Conservation (phyloP, 352 stramenopile species). For the Phytophthora kernoviae region DNA sequence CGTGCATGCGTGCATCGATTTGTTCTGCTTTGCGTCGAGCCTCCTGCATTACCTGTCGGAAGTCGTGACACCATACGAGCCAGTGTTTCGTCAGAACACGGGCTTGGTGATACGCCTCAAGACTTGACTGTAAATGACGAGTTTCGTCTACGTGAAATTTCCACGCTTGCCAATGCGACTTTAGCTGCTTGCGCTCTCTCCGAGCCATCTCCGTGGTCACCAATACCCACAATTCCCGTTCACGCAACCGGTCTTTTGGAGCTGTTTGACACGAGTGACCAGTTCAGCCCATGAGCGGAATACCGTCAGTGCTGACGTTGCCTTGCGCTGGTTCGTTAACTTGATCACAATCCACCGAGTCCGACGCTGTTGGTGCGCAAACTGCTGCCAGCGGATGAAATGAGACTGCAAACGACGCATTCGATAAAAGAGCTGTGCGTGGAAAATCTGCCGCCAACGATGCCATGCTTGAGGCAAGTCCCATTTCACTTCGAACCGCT, state of each 20-base stretch:
- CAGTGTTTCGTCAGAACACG: conserved; percentile 66
- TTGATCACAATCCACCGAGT: conserved; percentile 26
- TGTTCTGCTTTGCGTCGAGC: neutral
- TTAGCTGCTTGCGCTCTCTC: conserved; percentile 42
- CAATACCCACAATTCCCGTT: conserved; percentile 63
- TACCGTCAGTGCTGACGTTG: conserved; percentile 1
- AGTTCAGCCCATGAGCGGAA: conserved; percentile 48
- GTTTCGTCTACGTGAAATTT: conserved; percentile 38
- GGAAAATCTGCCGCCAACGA: conserved; percentile 63
- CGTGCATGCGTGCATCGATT: conserved; percentile 7
- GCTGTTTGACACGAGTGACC: conserved; percentile 45
- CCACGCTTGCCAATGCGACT: conserved; percentile 57
- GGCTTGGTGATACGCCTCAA: conserved; percentile 51
- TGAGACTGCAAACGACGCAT: conserved; percentile 42
- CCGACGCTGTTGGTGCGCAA: conserved; percentile 15
- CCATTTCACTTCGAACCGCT: conserved; percentile 55
- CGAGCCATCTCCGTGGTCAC: conserved; percentile 58
- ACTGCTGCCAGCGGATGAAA: conserved; percentile 42
- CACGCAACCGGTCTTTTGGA: conserved; percentile 54
- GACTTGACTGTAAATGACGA: conserved; percentile 47
- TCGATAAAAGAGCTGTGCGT: conserved; percentile 63
- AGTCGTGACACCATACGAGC: conserved; percentile 65
- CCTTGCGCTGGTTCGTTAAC: conserved; percentile 11
- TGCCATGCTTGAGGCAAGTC: conserved; percentile 47
- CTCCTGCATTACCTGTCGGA: conserved; percentile 16